phyloP scores from a whole-genome alignment of 768 basidiomycete genomes.

The Boletus rubropictus region DNA sequence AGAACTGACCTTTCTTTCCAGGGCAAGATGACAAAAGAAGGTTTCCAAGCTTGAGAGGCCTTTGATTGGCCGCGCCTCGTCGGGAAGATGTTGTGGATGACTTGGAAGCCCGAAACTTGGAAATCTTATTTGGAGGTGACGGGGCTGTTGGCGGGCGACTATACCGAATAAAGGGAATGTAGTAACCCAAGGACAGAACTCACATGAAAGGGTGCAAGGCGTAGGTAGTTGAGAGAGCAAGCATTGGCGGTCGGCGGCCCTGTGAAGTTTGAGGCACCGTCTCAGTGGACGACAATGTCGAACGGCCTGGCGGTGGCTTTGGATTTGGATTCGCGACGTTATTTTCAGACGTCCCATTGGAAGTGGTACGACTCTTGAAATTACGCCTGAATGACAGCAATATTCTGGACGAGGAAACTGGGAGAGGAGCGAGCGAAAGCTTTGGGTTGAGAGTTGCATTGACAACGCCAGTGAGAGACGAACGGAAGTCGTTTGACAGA shows the following conservation, averaged over 20 bases:
- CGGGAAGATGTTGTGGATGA: constrained; percentile 4
- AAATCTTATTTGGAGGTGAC: constrained; percentile 11
- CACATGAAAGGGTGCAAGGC: constrained; percentile 18
- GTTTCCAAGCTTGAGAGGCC: constrained; percentile 61
- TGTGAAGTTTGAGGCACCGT: constrained; percentile 1
- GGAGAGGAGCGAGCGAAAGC: constrained; percentile 14
- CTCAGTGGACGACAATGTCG: constrained; percentile 3
- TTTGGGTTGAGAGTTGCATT: constrained; percentile 19
- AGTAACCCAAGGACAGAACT: not conserved
- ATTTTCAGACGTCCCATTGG: not conserved
- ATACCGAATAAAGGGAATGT: not conserved
- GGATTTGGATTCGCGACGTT: not conserved
- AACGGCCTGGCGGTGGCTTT: not conserved
- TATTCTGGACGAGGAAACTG: constrained; percentile 15
- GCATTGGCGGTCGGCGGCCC: constrained; percentile 6
- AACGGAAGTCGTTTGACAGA: constrained; percentile 7
- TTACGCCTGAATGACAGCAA: constrained; percentile 22
- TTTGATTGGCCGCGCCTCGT: constrained; percentile 7
- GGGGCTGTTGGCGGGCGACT: constrained; percentile 19
- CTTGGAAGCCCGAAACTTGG: constrained; percentile 10
- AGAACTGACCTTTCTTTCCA: constrained; percentile 74
- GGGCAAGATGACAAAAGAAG: constrained; percentile 87
- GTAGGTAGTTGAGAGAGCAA: constrained; percentile 9
- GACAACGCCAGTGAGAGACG: constrained; percentile 21
- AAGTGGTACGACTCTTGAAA: constrained; percentile 1